Conservation (phyloP, 2,329 filamentous ascomycete genomes). For the Xylaria sp. region DNA sequence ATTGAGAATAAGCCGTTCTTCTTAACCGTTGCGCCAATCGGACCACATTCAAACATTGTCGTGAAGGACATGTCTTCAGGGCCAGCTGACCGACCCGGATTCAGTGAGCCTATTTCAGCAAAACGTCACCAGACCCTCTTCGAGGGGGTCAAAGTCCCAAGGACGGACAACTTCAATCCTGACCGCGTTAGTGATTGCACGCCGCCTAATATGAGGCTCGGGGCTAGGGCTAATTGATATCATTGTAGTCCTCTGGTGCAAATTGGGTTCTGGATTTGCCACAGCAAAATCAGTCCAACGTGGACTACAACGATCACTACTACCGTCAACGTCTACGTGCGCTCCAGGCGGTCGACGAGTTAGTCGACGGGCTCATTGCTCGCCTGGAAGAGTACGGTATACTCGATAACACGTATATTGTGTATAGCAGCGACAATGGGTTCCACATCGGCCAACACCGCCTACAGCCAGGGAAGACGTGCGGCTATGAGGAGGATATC, state of each 20-base stretch:
- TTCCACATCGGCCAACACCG: slow-evolving; percentile 68
- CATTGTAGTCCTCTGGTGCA: slow-evolving; percentile 45
- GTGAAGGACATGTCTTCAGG: slow-evolving; percentile 53
- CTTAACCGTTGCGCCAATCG: slow-evolving; percentile 71
- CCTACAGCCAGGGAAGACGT: slow-evolving; percentile 66
- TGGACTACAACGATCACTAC: slow-evolving; percentile 61
- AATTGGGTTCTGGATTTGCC: slow-evolving; percentile 58
- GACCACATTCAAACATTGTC: slow-evolving; percentile 64
- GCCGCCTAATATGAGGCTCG: background rate
- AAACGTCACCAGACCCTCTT: slow-evolving; percentile 72
- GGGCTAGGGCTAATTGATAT: slow-evolving; percentile 10
- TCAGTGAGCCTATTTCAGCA: slow-evolving; percentile 58
- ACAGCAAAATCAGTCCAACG: slow-evolving; percentile 53
- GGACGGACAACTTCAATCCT: slow-evolving; percentile 74
- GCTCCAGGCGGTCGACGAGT: slow-evolving; percentile 65
- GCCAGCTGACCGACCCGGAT: slow-evolving; percentile 57
- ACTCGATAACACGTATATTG: slow-evolving; percentile 68
- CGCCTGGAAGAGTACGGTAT: slow-evolving; percentile 63
- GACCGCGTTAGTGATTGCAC: slow-evolving; percentile 54
- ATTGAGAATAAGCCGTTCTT: slow-evolving; percentile 71
- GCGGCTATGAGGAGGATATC: slow-evolving; percentile 67
- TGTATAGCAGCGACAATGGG: slow-evolving; percentile 69
- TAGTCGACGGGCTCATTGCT: slow-evolving; percentile 56
- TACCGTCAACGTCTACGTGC: slow-evolving; percentile 63
- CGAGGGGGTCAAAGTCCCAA: slow-evolving; percentile 65